Evolutionary conservation across 352 stramenopile species (phyloP), one percentile per base, ranked within the genome.

Genomic region (Globisporangium lucens): DNA sequence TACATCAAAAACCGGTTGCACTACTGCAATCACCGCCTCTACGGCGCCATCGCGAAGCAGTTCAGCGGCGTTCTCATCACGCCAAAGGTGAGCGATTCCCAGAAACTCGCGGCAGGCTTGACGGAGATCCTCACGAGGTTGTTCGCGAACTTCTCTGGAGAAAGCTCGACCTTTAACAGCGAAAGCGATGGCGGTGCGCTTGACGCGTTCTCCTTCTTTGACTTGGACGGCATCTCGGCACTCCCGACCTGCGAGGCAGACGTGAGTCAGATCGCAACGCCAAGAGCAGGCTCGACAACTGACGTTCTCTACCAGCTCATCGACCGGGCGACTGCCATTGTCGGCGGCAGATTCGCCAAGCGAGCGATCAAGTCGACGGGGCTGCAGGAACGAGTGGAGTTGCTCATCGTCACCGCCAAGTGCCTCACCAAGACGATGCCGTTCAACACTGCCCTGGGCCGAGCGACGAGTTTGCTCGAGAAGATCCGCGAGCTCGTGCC

Each of bases 51-150:
- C 22, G 76, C 79, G 12, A 89, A 86, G 70, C 76, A 81, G 55
- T 85, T 91, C 47, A 71, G 73, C 51, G 79, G 83, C 66, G 81
- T 89, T 43, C 78, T 89, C 35, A 83, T 89, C 64, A 84, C 82
- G 43, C 83, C 81, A 1, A 69, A 75, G 49, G 61, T 72, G 38
- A 74, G 78, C 30, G 61, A 67, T 13, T 62, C 79, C 0, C 43
- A 74, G 10, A 66, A 75, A 30, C 76, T 91, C 6, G 77, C 83
- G 0, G 60, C 63, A 13, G 83, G 83, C 0, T 71, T 91, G 22
- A 82, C 89, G 74, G 70, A 69, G 13, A 86, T 89, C 55, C 66
- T 91, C 20, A 80, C 70, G n/a, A 75, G 79, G 56, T 78, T 91
- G 72, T 91, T 91, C 35, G 57, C 58, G 41, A 60, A 35, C 30